Conservation (phyloP, 352 stramenopile species). For the Globisporangium canariense region DNA sequence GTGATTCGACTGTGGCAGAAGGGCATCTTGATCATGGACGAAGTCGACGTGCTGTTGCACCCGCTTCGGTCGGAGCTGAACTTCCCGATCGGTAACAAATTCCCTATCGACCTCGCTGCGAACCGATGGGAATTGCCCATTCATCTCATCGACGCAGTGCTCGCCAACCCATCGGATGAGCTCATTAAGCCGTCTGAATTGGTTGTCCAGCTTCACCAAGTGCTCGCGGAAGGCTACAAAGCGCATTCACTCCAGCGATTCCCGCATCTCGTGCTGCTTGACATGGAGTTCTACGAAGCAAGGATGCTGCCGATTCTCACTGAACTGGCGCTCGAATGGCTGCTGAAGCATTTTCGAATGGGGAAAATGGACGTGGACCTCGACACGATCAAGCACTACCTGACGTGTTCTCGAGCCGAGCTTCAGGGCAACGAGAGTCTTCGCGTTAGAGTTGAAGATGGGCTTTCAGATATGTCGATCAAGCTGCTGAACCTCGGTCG, state of each 20-base stretch:
- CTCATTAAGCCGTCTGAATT: slow-evolving; percentile 18
- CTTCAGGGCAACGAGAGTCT: slow-evolving; percentile 75
- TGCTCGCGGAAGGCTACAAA: slow-evolving; percentile 90
- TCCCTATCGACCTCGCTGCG: slow-evolving; percentile 85
- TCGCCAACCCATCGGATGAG: slow-evolving; percentile 24
- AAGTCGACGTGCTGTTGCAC: slow-evolving; percentile 91
- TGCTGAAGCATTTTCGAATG: slow-evolving; percentile 88
- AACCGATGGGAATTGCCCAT: slow-evolving; percentile 92
- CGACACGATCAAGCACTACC: slow-evolving; percentile 57
- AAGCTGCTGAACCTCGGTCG: slow-evolving; percentile 98
- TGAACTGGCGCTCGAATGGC: slow-evolving; percentile 75
- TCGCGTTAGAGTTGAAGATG: slow-evolving; percentile 70
- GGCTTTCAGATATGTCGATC: slow-evolving; percentile 83
- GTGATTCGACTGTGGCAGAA: slow-evolving; percentile 90
- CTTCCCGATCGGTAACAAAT: slow-evolving; percentile 91
- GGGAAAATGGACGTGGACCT: slow-evolving; percentile 92
- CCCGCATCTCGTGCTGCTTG: slow-evolving; percentile 97
- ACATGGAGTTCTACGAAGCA: slow-evolving; percentile 94
- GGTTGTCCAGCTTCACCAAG: slow-evolving; percentile 77
- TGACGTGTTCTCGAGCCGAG: slow-evolving; percentile 56
- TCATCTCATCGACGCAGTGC: slow-evolving; percentile 94
- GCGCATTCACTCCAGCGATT: slow-evolving; percentile 95
- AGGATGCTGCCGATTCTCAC: slow-evolving; percentile 94
- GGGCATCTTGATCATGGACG: slow-evolving; percentile 92
- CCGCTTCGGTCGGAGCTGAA: slow-evolving; percentile 89